A percentile compares a stretch with the other conserved stretches of the same genome.
These are phyloP conservation scores for Aspergillus steynii DNA, from an alignment of 495 filamentous ascomycete genomes.

Conservation along the genomic window DNA sequence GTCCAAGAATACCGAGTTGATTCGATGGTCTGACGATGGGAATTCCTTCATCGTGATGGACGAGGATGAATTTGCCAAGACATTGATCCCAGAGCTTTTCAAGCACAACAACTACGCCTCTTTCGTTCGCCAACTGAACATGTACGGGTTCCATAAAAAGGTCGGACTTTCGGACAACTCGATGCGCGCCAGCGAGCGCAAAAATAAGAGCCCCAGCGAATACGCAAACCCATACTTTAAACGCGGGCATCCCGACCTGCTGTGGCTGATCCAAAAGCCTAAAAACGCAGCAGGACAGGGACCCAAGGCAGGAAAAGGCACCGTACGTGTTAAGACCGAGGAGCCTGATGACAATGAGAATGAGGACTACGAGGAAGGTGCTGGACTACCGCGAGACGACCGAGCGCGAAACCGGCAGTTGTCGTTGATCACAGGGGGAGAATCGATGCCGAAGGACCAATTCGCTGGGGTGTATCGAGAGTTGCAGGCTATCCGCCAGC, in stretches of 20 bases:
- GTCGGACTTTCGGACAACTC: slow-evolving; percentile 97
- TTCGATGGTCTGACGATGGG: slow-evolving; percentile 95
- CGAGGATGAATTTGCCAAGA: slow-evolving; percentile 99
- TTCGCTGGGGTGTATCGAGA: slow-evolving; percentile 75
- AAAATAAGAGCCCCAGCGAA: slow-evolving; percentile 96
- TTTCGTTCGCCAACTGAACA: slow-evolving; percentile 96
- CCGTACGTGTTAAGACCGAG: slow-evolving; percentile 64
- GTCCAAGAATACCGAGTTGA: slow-evolving; percentile 86
- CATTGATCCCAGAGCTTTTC: slow-evolving; percentile 93
- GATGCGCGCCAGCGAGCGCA: slow-evolving; percentile 93
- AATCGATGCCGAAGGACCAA: slow-evolving; percentile 70
- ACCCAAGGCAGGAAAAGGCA: slow-evolving; percentile 50
- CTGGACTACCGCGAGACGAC: slow-evolving; percentile 34
- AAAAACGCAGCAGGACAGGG: slow-evolving; percentile 60
- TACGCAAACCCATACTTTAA: slow-evolving; percentile 97
- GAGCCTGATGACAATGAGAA: slow-evolving; percentile 67
- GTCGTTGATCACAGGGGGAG: slow-evolving; percentile 39
- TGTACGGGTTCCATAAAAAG: slow-evolving; percentile 99
- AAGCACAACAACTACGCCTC: slow-evolving; percentile 99
- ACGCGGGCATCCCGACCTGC: slow-evolving; percentile 84
- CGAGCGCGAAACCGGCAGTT: slow-evolving; percentile 40
- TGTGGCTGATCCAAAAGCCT: slow-evolving; percentile 98
- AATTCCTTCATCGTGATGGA: slow-evolving; percentile 96
- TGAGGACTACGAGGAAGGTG: slow-evolving; percentile 64
- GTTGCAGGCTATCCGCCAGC: slow-evolving; percentile 74